Base-by-base conservation (phyloP, 495 filamentous ascomycete genomes). In the Penicillium paxilli region DNA sequence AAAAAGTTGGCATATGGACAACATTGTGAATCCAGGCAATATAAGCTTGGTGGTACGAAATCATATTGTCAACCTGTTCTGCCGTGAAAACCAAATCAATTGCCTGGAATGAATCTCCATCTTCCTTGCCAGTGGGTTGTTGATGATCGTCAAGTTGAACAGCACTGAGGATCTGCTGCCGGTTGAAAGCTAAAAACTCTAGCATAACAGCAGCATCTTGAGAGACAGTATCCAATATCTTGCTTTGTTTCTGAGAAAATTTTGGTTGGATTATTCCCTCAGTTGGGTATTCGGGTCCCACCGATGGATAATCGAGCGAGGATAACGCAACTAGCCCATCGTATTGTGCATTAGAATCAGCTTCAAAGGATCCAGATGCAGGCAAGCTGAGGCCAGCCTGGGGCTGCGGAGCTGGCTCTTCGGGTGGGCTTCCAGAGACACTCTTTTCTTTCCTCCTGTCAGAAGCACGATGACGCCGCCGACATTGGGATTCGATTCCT, bases 1-100 rank as follows among this genome's bases (percentile, higher is more conserved):
- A 33, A 47, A 59, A 59, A 7, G 51, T 54, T 0, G 56, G 56
- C 23, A 59, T n/a, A 40, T 59, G 56, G 16, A 59, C 51, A n/a
- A 59, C 51, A 49, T 59, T 59, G 35, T 59, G 56, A 16, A 49
- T 51, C 56, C 56, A 59, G 3, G 56, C 23, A 6, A 59, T 26
- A 19, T 44, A 16, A 0, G 28, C 38, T 17, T 54, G 6, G 19
- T 59, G 56, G 38, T 49, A 58, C 5, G 14, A 19, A 21, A 58
- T 40, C 42, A 52, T 9, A 0, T n/a, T 9, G 2, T 42, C 9
- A 19, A 52, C 32, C 33, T 58, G 55, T 4, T 21, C 5, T 9
- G n/a, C 22, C 11, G 52, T 41, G n/a, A 55, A 44, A 4, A 55
- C 4, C 5, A 44, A 4, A 17, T 51, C 35, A 12, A 32, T 28